Evolutionary conservation across 192 early-diverging fungal species (phyloP).

Genomic region (Mortierella antarctica): DNA sequence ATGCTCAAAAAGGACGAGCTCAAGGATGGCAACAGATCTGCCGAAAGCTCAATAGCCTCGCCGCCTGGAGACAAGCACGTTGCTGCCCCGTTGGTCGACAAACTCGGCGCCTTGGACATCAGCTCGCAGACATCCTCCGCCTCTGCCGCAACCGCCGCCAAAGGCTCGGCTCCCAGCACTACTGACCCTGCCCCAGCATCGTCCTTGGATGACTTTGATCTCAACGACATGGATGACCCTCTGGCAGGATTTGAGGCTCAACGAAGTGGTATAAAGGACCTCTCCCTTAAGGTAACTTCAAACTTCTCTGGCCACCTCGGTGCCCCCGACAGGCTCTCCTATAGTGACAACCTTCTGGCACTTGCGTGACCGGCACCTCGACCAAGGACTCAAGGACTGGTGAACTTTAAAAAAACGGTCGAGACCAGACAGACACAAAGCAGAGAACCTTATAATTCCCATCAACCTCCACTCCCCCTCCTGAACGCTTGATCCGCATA

Average conservation of each 20-base stretch:
- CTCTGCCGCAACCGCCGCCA: neutral
- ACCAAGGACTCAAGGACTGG: too few species aligned
- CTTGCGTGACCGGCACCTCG: too few species aligned
- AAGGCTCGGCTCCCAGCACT: neutral
- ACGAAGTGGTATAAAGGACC: slow-evolving; percentile 50
- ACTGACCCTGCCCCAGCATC: neutral
- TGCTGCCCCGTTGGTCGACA: slow-evolving; percentile 2
- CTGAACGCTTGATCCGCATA: too few species aligned
- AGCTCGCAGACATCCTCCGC: neutral
- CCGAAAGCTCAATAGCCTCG: slow-evolving; percentile 34
- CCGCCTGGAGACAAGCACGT: neutral
- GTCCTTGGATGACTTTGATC: slow-evolving; percentile 31
- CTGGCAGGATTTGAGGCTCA: slow-evolving; percentile 53
- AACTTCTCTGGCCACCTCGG: neutral
- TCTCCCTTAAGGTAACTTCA: slow-evolving; percentile 40
- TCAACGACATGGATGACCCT: slow-evolving; percentile 53
- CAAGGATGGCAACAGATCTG: slow-evolving; percentile 39
- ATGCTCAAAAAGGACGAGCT: slow-evolving; percentile 51
- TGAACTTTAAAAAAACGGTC: too few species aligned
- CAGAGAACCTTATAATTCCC: too few species aligned
- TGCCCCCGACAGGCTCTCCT: neutral
- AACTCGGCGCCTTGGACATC: slow-evolving; percentile 23
- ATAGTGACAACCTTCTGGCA: too few species aligned
- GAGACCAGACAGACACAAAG: too few species aligned
- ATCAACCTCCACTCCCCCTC: too few species aligned